These are phyloP conservation scores for Eucommia ulmoides DNA, from an alignment of 257 asterid genomes.

Conservation along the genomic window DNA sequence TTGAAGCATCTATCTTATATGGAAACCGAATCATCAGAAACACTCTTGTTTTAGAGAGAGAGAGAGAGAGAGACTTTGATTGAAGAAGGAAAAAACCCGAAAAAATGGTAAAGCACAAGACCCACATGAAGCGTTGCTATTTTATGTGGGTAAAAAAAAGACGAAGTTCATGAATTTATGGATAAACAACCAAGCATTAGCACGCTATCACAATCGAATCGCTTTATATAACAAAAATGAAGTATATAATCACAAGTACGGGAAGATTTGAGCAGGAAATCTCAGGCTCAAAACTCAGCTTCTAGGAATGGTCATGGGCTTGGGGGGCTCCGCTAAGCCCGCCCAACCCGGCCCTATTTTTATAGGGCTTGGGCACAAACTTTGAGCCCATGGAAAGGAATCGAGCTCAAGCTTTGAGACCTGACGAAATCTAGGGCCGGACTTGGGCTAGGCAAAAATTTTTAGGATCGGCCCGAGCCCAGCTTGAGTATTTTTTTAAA, in stretches of 20 bases:
- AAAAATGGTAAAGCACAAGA: slow-evolving; percentile 18
- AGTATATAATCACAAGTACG: slow-evolving; percentile 15
- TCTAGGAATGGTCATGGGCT: no score
- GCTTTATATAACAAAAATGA: slow-evolving; percentile 17
- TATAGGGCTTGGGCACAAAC: no score
- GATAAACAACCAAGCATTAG: slow-evolving; percentile 28
- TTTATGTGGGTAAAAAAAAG: slow-evolving; percentile 57
- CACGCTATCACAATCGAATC: slow-evolving; percentile 22
- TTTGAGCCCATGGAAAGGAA: no score
- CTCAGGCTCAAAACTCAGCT: not conserved
- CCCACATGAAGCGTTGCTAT: slow-evolving; percentile 39
- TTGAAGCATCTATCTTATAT: slow-evolving; percentile 14
- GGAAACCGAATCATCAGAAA: slow-evolving; percentile 7
- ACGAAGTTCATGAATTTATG: slow-evolving; percentile 22
- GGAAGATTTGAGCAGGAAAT: not conserved
- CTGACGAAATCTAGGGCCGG: no score
- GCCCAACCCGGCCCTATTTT: no score
- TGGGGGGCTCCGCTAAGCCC: no score
- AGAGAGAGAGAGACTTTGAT: slow-evolving; percentile 15
- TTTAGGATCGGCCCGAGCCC: no score
- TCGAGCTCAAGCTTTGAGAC: no score
- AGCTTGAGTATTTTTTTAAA: no score
- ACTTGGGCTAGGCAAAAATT: no score
- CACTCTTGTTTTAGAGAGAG: no score
- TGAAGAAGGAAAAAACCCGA: slow-evolving; percentile 24